These are phyloP conservation scores for Arthrinium puccinioides DNA, from an alignment of 2,329 filamentous ascomycete species.

Conservation along the genomic window DNA sequence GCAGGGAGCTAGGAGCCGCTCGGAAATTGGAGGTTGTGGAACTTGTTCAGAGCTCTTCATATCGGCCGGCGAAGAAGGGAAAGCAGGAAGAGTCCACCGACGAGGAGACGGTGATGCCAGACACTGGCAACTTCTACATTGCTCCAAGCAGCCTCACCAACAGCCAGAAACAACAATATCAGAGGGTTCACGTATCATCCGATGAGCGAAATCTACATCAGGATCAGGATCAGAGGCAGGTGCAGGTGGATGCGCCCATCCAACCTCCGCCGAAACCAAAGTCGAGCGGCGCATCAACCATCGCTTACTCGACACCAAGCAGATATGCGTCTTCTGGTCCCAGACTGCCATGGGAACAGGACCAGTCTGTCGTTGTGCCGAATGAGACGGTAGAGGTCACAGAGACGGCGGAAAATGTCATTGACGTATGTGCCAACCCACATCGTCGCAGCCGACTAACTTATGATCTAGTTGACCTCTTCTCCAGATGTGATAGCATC, in stretches of 20 bases:
- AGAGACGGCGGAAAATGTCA: slow-evolving; percentile 7
- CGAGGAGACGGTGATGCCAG: slow-evolving; percentile 8
- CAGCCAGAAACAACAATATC: slow-evolving; percentile 25
- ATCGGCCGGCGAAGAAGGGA: slow-evolving; percentile 9
- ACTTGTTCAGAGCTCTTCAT: slow-evolving; percentile 4
- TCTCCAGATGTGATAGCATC: slow-evolving; percentile 19
- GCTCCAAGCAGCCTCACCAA: slow-evolving; percentile 23
- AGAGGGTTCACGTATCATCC: slow-evolving; percentile 15
- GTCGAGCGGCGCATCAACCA: slow-evolving; percentile 21
- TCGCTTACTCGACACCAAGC: slow-evolving; percentile 23
- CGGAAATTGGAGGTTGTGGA: not conserved
- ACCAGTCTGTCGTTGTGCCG: not conserved
- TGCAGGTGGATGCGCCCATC: not conserved
- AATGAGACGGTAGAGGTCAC: slow-evolving; percentile 7
- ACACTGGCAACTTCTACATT: slow-evolving; percentile 20
- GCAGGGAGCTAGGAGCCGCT: no score
- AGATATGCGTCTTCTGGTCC: slow-evolving; percentile 21
- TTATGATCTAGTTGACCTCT: slow-evolving; percentile 14
- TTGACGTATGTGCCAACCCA: slow-evolving; percentile 14
- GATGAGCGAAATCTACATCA: no score
- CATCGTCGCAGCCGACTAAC: slow-evolving; percentile 5
- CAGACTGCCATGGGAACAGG: slow-evolving; percentile 17
- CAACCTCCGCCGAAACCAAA: slow-evolving; percentile 14
- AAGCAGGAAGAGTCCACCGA: slow-evolving; percentile 10
- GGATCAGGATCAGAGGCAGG: not conserved